Percentiles rank a stretch among this genome's conserved stretches.
Evolutionary conservation across 768 basidiomycete genomes (phyloP).

Genomic region (Tephrocybe rancida): DNA sequence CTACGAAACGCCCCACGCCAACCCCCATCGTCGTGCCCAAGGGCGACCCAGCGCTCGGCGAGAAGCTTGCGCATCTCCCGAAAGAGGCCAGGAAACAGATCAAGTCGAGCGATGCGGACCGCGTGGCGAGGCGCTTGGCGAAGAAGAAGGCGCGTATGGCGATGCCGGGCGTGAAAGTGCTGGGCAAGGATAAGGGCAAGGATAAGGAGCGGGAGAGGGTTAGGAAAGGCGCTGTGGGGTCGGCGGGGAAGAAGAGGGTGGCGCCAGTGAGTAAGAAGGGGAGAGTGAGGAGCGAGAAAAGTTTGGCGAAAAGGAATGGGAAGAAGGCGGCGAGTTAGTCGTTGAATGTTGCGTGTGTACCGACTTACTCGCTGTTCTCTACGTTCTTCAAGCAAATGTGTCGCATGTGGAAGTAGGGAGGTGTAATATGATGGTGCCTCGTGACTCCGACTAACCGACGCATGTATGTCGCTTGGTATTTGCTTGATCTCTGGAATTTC

Average conservation of each 20-base stretch:
- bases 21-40: constrained; percentile 58
- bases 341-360: not conserved
- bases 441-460: too few relatives aligned
- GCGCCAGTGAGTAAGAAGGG: constrained; percentile 41
- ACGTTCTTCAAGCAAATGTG: too few relatives aligned
- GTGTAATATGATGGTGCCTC: too few relatives aligned
- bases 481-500: too few relatives aligned
- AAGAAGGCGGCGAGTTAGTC: constrained; percentile 45
- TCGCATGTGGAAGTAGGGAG: too few relatives aligned
- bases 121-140: constrained; percentile 80
- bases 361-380: too few relatives aligned
- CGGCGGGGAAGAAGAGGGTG: constrained; percentile 33
- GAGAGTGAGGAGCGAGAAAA: constrained; percentile 57
- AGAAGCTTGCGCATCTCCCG: constrained; percentile 71
- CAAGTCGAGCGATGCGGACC: constrained; percentile 79
- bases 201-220: constrained; percentile 50
- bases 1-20: constrained; percentile 15
- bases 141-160: constrained; percentile 82
- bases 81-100: constrained; percentile 86
- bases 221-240: constrained; percentile 34
- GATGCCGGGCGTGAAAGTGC: constrained; percentile 37
- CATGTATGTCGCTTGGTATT: too few relatives aligned
- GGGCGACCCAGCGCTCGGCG: constrained; percentile 83
- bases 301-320: constrained; percentile 51
- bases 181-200: constrained; percentile 46